Percentiles rank a stretch among this genome's conserved stretches.
Evolutionary conservation across 1,139 yeast genomes (phyloP).

Genomic region (Pichia sp.): DNA sequence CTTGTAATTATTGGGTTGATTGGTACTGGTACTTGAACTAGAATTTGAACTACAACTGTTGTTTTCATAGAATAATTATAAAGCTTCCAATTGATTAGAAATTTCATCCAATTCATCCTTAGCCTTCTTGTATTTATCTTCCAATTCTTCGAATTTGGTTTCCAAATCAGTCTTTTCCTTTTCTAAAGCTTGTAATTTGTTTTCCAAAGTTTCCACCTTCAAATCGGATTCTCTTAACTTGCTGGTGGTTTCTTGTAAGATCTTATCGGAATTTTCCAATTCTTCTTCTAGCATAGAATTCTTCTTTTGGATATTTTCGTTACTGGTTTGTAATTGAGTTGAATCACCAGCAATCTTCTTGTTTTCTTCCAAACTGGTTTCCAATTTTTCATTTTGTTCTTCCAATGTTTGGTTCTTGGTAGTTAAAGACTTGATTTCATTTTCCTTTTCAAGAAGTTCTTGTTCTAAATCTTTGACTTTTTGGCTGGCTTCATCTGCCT

Average conservation of each 20-base stretch:
- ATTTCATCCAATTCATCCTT: slow-evolving; percentile 92
- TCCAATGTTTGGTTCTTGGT: slow-evolving; percentile 90
- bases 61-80: slow-evolving; percentile 32
- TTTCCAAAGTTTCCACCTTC: slow-evolving; percentile 94
- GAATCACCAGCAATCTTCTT: slow-evolving; percentile 93
- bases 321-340: slow-evolving; percentile 78
- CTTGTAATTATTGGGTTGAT: no score
- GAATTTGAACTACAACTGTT: background rate
- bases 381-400: slow-evolving; percentile 85
- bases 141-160: slow-evolving; percentile 82
- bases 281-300: slow-evolving; percentile 89
- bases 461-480: slow-evolving; percentile 88
- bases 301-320: slow-evolving; percentile 89
- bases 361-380: slow-evolving; percentile 66
- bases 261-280: slow-evolving; percentile 85
- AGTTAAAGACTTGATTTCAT: slow-evolving; percentile 86
- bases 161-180: slow-evolving; percentile 90
- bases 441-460: slow-evolving; percentile 85
- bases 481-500: slow-evolving; percentile 78
- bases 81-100: slow-evolving; percentile 85
- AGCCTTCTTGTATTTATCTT: slow-evolving; percentile 71
- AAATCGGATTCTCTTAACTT: slow-evolving; percentile 94
- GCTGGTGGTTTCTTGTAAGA: slow-evolving; percentile 88
- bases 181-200: slow-evolving; percentile 88
- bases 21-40: no score